Conservation (phyloP, 139 green algal species). For the Chlamydomonas schloesseri region DNA sequence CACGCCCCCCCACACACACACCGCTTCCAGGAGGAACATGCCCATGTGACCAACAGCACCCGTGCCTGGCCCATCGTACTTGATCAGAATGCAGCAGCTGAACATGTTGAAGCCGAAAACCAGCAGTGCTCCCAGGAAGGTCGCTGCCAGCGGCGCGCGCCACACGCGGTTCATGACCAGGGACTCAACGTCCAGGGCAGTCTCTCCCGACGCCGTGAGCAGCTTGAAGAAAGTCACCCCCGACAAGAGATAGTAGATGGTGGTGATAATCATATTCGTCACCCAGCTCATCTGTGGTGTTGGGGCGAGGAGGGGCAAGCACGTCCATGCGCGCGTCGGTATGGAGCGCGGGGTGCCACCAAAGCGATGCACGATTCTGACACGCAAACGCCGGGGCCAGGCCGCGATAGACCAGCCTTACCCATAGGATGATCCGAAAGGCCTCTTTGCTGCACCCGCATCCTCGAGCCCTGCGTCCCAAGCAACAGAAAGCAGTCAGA, state of each 20-base stretch:
- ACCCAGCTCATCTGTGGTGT: slow-evolving; percentile 46
- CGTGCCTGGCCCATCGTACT: slow-evolving; percentile 20
- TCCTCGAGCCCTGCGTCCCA: not conserved
- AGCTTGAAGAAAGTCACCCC: slow-evolving; percentile 51
- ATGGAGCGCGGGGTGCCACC: too few species aligned
- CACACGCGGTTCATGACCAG: slow-evolving; percentile 43
- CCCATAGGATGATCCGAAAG: slow-evolving; percentile 50
- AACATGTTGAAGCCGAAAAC: slow-evolving; percentile 64
- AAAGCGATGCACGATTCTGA: too few species aligned
- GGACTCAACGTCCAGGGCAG: not conserved
- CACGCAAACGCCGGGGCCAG: too few species aligned
- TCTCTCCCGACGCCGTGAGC: slow-evolving; percentile 28
- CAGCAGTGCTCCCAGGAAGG: slow-evolving; percentile 46
- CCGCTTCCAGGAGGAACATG: too few species aligned
- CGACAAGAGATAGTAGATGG: slow-evolving; percentile 59
- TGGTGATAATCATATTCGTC: slow-evolving; percentile 54
- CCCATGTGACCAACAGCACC: too few species aligned
- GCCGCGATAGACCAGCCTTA: too few species aligned
- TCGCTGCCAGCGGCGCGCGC: slow-evolving; percentile 49
- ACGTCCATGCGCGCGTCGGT: too few species aligned
- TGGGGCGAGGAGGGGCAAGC: too few species aligned
- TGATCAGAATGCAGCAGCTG: slow-evolving; percentile 53
- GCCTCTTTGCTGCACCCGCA: slow-evolving; percentile 36
- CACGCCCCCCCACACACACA: too few species aligned
- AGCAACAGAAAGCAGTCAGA: too few species aligned